phyloP scores from a whole-genome alignment of 2,329 filamentous ascomycete species.

The Fusarium burgessii region DNA sequence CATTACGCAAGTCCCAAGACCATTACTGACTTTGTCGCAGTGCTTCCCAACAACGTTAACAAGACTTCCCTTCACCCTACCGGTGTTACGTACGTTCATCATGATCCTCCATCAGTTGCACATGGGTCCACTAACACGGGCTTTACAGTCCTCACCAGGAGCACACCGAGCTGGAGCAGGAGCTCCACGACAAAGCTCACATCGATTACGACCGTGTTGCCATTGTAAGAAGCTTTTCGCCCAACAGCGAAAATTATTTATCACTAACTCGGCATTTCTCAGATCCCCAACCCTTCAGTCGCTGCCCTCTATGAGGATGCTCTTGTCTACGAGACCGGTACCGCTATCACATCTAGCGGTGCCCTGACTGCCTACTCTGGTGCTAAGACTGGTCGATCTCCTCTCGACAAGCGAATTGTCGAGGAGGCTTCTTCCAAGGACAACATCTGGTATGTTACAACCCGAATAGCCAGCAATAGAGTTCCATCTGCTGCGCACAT shows the following conservation, averaged over 20 bases:
- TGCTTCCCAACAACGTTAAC: constrained; percentile 77
- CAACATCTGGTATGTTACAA: constrained; percentile 78
- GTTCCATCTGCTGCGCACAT: constrained; percentile 20
- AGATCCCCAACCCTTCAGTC: constrained; percentile 92
- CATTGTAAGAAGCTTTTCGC: constrained; percentile 75
- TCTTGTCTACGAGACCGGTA: constrained; percentile 94
- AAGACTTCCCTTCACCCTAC: constrained; percentile 91
- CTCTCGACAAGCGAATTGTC: constrained; percentile 97
- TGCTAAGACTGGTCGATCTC: constrained; percentile 96
- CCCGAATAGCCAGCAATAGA: constrained; percentile 22
- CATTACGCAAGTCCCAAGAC: constrained; percentile 18
- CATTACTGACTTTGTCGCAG: constrained; percentile 50
- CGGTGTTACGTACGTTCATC: constrained; percentile 82
- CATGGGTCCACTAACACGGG: constrained; percentile 45
- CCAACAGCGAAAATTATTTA: not conserved
- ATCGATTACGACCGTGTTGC: constrained; percentile 99
- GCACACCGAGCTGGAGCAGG: constrained; percentile 96
- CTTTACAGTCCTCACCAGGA: constrained; percentile 77
- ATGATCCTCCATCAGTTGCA: constrained; percentile 23
- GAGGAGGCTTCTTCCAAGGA: constrained; percentile 90
- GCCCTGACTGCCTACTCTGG: constrained; percentile 98
- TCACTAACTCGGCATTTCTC: constrained; percentile 26
- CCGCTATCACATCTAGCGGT: constrained; percentile 95
- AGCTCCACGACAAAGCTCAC: constrained; percentile 96
- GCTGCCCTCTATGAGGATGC: constrained; percentile 99